Evolutionary conservation across 306 rosid genomes (phyloP).

Genomic region (Trichosanthes truncata): DNA sequence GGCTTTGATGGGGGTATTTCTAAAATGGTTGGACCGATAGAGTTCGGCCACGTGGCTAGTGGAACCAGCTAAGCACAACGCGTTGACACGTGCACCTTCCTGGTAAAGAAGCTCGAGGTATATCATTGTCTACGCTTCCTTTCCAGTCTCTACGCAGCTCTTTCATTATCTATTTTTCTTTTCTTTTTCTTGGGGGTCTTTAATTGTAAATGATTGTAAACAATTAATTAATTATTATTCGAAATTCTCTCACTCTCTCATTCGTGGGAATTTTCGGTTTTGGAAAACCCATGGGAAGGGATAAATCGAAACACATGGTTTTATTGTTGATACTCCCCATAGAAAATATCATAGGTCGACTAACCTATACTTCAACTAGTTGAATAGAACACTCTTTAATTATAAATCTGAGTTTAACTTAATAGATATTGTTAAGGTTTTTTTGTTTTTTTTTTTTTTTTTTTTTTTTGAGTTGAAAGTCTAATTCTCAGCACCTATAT

Average conservation of each 20-base stretch:
- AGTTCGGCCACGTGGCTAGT: slow-evolving; percentile 24
- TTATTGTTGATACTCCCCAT: neutral
- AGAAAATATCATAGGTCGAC: too few species aligned
- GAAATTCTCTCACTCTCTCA: neutral
- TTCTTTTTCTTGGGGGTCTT: neutral
- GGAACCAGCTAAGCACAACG: slow-evolving; percentile 49
- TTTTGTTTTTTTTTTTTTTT: too few species aligned
- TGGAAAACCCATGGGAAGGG: neutral
- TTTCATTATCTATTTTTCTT: neutral
- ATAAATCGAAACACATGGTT: neutral
- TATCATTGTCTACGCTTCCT: neutral
- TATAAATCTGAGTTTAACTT: too few species aligned
- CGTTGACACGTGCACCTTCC: slow-evolving; percentile 75
- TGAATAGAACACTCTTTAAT: too few species aligned
- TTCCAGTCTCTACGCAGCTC: neutral
- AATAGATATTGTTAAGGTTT: too few species aligned
- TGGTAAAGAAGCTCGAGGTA: slow-evolving; percentile 23
- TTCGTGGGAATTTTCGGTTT: neutral
- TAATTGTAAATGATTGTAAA: neutral
- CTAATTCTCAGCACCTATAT: too few species aligned
- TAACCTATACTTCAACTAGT: too few species aligned
- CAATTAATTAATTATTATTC: neutral
- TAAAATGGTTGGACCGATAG: slow-evolving; percentile 9
- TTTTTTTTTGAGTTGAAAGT: too few species aligned
- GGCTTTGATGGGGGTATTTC: slow-evolving; percentile 60